A percentile compares a stretch with the other conserved stretches of the same genome.
phyloP scores from a whole-genome alignment of 108 stramenopile genomes.

The Aurantiochytrium sp. region DNA sequence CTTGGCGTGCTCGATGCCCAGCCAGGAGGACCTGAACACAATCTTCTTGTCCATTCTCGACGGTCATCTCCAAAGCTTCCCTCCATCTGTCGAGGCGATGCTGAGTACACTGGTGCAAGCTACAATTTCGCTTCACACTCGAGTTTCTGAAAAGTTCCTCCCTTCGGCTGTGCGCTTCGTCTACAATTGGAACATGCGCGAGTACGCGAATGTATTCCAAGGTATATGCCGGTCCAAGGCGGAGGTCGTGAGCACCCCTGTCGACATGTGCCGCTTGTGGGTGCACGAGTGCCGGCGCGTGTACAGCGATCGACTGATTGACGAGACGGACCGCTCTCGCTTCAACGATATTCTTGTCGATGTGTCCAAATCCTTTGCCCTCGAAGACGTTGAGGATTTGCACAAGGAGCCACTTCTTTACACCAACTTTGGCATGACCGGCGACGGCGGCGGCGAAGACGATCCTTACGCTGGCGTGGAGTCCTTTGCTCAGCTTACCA shows the following conservation, averaged over 20 bases:
- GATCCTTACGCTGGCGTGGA: not conserved
- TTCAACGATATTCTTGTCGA: slow-evolving; percentile 39
- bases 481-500: not conserved
- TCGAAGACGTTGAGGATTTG: slow-evolving; percentile 29
- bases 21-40: slow-evolving; percentile 59
- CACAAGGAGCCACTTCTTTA: slow-evolving; percentile 46
- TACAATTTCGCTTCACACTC: slow-evolving; percentile 65
- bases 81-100: slow-evolving; percentile 49
- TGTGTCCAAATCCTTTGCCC: slow-evolving; percentile 13
- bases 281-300: slow-evolving; percentile 72
- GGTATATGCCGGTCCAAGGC: slow-evolving; percentile 57
- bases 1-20: slow-evolving; percentile 67
- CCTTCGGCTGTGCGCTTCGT: slow-evolving; percentile 75
- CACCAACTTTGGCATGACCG: slow-evolving; percentile 62
- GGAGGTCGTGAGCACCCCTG: slow-evolving; percentile 55
- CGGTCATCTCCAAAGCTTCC: slow-evolving; percentile 66
- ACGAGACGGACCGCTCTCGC: slow-evolving; percentile 48
- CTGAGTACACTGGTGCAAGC: slow-evolving; percentile 58
- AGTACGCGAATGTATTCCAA: slow-evolving; percentile 75
- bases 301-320: slow-evolving; percentile 65
- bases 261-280: slow-evolving; percentile 58
- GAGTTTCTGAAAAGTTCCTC: slow-evolving; percentile 63
- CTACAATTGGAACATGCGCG: slow-evolving; percentile 89
- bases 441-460: not conserved
- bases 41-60: slow-evolving; percentile 67